Conservation (phyloP, 768 basidiomycete species). For the Aureoboletus auriporus region DNA sequence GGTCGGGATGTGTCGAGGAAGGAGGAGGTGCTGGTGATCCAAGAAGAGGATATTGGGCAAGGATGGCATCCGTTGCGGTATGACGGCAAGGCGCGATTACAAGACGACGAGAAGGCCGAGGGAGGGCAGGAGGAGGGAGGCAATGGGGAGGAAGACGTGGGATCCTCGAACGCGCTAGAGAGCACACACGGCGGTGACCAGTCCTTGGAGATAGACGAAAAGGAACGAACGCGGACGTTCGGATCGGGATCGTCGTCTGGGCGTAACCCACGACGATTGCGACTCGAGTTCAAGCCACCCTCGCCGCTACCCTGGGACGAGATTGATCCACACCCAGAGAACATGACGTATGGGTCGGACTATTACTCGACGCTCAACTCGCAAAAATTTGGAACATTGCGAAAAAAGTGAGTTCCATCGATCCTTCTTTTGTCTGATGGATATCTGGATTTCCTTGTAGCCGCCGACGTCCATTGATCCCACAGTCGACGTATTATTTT, state of each 20-base stretch:
- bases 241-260: slow-evolving; percentile 5
- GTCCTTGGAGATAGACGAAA: slow-evolving; percentile 21
- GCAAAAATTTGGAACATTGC: slow-evolving; percentile 41
- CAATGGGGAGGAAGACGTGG: slow-evolving; percentile 16
- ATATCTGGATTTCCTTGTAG: slow-evolving; percentile 10
- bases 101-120: slow-evolving; percentile 1
- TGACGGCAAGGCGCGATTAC: slow-evolving; percentile 7
- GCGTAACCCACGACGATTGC: slow-evolving; percentile 41
- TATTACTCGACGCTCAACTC: slow-evolving; percentile 43
- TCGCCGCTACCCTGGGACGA: slow-evolving; percentile 70
- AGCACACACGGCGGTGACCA: slow-evolving; percentile 7
- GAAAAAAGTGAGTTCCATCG: slow-evolving; percentile 34
- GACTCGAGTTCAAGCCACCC: slow-evolving; percentile 45
- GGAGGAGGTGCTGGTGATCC: slow-evolving; percentile 18
- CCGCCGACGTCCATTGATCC: slow-evolving; percentile 48
- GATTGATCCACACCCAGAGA: slow-evolving; percentile 44
- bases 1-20: slow-evolving; percentile 8
- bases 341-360: slow-evolving; percentile 28
- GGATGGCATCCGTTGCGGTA: slow-evolving; percentile 25
- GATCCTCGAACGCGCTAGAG: slow-evolving; percentile 9
- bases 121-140: slow-evolving; percentile 7
- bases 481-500: slow-evolving; percentile 81
- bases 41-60: slow-evolving; percentile 24
- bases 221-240: slow-evolving; percentile 23
- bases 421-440: neutral